These are phyloP conservation scores for Solanum neorickii DNA, from an alignment of 257 asterid genomes.

Conservation along the genomic window DNA sequence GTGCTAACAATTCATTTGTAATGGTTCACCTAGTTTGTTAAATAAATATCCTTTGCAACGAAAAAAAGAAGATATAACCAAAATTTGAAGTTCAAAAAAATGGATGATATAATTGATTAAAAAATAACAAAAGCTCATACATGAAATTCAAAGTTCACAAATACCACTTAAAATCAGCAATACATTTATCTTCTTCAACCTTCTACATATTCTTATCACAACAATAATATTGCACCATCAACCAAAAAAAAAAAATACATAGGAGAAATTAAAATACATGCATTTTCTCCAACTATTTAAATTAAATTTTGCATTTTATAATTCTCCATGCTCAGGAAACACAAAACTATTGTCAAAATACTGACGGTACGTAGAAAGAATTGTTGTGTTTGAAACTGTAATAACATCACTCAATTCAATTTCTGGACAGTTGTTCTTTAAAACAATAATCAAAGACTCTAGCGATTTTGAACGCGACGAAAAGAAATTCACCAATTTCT, in stretches of 20 bases:
- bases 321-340: not conserved
- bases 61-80: too few relatives aligned
- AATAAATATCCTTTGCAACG: too few relatives aligned
- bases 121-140: not conserved
- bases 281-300: not conserved
- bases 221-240: not conserved
- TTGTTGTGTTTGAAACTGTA: not conserved
- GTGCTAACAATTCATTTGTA: too few relatives aligned
- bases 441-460: not conserved
- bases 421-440: not conserved
- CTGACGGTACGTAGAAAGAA: not conserved
- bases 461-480: not conserved
- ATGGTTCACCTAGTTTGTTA: too few relatives aligned
- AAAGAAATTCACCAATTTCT: not conserved
- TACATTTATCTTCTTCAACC: not conserved
- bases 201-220: not conserved
- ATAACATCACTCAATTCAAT: not conserved
- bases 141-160: not conserved
- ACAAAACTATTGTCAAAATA: not conserved
- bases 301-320: not conserved
- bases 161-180: not conserved
- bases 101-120: too few relatives aligned
- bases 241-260: not conserved
- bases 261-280: too few relatives aligned
- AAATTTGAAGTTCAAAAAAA: too few relatives aligned